A percentile compares a stretch with the other conserved stretches of the same genome.
Conservation (phyloP, 352 stramenopile genomes). For the Phytophthora chlamydospora region DNA sequence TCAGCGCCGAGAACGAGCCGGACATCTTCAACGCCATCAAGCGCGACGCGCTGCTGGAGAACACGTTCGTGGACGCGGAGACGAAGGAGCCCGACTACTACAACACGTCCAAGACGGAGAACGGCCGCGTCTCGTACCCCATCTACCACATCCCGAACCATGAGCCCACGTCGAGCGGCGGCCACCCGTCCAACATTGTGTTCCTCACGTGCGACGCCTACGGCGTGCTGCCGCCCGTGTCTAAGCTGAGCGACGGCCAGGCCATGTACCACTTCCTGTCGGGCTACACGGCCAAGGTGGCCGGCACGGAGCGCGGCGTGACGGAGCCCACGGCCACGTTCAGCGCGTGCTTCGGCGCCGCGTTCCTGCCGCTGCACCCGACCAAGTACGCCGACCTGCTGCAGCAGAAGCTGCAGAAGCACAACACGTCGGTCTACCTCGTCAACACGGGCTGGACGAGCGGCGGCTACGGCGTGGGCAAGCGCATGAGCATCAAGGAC, state of each 20-base stretch:
- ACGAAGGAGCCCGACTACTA: conserved; percentile 94
- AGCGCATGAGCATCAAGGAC: conserved; percentile 98
- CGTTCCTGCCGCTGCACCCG: conserved; percentile 97
- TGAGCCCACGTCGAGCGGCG: conserved; percentile 86
- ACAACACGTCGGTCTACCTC: conserved; percentile 95
- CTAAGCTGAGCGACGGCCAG: conserved; percentile 93
- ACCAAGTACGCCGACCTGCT: conserved; percentile 97
- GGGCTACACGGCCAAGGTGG: conserved; percentile 99
- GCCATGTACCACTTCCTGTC: conserved; percentile 99
- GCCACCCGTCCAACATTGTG: conserved; percentile 96
- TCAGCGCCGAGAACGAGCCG: conserved; percentile 95
- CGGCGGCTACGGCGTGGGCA: conserved; percentile 95
- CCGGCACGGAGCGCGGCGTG: conserved; percentile 97
- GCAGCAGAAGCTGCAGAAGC: conserved; percentile 95
- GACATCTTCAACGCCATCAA: conserved; percentile 99
- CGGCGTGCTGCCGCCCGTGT: conserved; percentile 97
- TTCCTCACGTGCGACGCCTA: conserved; percentile 99
- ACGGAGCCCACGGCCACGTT: conserved; percentile 97
- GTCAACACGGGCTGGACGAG: conserved; percentile 98
- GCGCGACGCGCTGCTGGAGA: conserved; percentile 97
- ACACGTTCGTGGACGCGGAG: conserved; percentile 88
- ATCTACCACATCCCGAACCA: conserved; percentile 98
- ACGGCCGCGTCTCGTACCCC: conserved; percentile 99
- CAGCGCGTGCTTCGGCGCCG: conserved; percentile 97
- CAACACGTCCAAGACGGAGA: conserved; percentile 97